A percentile compares a stretch with the other conserved stretches of the same genome.
These are phyloP conservation scores for Cystobasidium onofrii DNA, from an alignment of 768 basidiomycete genomes.

Conservation along the genomic window DNA sequence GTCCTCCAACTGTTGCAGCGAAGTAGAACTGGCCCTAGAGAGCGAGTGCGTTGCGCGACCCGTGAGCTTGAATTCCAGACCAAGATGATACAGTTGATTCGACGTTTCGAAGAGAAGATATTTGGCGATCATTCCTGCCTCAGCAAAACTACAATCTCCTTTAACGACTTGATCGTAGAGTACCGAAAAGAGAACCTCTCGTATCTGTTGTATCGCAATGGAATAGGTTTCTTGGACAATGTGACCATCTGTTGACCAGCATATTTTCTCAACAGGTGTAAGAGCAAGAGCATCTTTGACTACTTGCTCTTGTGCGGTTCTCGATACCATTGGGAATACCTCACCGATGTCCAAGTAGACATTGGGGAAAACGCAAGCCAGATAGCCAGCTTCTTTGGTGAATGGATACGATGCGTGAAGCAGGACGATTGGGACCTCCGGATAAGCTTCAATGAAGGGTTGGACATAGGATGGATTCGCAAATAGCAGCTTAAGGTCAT, in stretches of 20 bases:
- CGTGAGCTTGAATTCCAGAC: neutral
- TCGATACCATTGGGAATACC: constrained; percentile 2
- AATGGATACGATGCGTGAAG: constrained; percentile 19
- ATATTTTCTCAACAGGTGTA: neutral
- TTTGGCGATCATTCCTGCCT: neutral
- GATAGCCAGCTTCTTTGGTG: constrained; percentile 4
- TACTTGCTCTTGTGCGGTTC: neutral
- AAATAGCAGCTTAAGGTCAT: neutral
- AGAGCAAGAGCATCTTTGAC: neutral
- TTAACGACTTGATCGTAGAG: neutral
- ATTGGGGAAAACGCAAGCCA: neutral
- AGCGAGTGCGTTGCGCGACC: neutral
- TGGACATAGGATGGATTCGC: neutral
- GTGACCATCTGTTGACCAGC: constrained; percentile 18
- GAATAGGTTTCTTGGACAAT: constrained; percentile 4
- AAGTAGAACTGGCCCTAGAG: too few relatives aligned
- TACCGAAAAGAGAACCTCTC: neutral
- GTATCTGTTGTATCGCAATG: neutral
- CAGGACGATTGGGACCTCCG: neutral
- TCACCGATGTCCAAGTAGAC: constrained; percentile 16
- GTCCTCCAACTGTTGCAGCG: neutral
- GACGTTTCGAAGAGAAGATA: neutral
- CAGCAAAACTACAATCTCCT: neutral
- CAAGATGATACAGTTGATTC: constrained; percentile 3
- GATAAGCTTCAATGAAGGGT: constrained; percentile 1